Evolutionary conservation across 768 basidiomycete species (phyloP), one percentile per base, ranked within the genome.

Genomic region (Boletus sensibilis): DNA sequence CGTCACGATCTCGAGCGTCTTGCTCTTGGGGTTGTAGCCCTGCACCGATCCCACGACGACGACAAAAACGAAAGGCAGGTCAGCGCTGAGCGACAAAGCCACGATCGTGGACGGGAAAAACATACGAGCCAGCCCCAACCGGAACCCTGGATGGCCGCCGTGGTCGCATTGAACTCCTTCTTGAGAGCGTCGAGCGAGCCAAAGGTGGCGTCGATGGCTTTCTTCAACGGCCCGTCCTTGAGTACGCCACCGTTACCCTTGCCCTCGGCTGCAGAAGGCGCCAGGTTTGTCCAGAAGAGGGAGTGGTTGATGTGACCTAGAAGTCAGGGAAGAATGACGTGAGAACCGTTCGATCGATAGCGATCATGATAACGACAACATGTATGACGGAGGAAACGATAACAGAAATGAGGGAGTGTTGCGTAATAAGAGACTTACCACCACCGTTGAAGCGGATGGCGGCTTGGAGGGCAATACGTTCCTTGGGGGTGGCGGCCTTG

Each of bases 391-490:
- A 1, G 29, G 18, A 0, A 3, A 14, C 16, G 39, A 41, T 41
- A 21, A 12, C 10, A 23, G 5, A 42, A 50, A 20, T n/a, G 31
- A 27, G 18, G 20, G 25, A 4, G 12, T 13, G 47, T 35, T 35
- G 8, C 20, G 41, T 29, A 20, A 39, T 13, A 21, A 55, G 33
- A 31, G 73, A 75, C 84, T 67, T 69, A 88, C 94, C 94, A 76
- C 94, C 94, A 60, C 94, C 94, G 74, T 98, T 97, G 82, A 98
- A 98, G 76, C 90, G 94, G 72, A 97, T 79, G 6, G 94, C 93
- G 16, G 90, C 84, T 73, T 94, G 92, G 55, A 97, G 87, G 23
- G 84, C 86, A 66, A 97, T 94, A 61, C 86, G 83, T 70, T 88
- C 86, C 75, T 88, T 92, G 66, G 90, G 82, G 47, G 85, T 81